Evolutionary conservation across 768 basidiomycete genomes (phyloP), one percentile per base, ranked within the genome.

Genomic region (Gyrodon lividus): DNA sequence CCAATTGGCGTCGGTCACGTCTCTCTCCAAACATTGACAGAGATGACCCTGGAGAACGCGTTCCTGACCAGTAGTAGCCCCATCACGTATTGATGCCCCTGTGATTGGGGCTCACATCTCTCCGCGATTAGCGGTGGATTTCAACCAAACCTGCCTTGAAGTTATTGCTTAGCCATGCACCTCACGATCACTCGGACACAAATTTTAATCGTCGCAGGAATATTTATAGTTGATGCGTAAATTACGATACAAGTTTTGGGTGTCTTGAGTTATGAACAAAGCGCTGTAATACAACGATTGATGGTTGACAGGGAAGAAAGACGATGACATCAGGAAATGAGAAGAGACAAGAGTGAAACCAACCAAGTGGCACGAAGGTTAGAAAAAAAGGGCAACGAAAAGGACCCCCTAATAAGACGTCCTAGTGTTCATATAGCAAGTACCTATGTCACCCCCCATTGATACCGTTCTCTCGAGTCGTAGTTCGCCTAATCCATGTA

Each of bases 171-270:
- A 43, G 16, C 41, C 28, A 16, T 28, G 40, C 13, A 17, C 5
- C 28, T 31, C 37, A 48, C 23, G 24, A 39, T 31, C 30, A 43
- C 13, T 28, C 48, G 20, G 26, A 51, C 46, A 42, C 20, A 38
- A 34, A 26, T 20, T 28, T 39, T 24, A 22, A 40, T 24, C 44
- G 26, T 41, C 48, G 54, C 50, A 50, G 57, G 41, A 54, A 55
- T 63, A 63, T 65, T 65, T 62, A 67, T 67, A 67, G 65, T 67
- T 67, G 62, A 67, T 61, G 46, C 50, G 58, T 67, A 67, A 56
- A 53, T 59, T 70, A 68, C 64, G 64, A 55, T 67, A 67, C 65
- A 69, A 17, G 44, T 37, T 47, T 48, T 52, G 45, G 57, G 52
- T 55, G 49, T 59, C 44, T 66, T 54, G 50, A 44, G 45, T 49